These are phyloP conservation scores for Chlorella sp. DNA, from an alignment of 139 green algal genomes.

Conservation along the genomic window DNA sequence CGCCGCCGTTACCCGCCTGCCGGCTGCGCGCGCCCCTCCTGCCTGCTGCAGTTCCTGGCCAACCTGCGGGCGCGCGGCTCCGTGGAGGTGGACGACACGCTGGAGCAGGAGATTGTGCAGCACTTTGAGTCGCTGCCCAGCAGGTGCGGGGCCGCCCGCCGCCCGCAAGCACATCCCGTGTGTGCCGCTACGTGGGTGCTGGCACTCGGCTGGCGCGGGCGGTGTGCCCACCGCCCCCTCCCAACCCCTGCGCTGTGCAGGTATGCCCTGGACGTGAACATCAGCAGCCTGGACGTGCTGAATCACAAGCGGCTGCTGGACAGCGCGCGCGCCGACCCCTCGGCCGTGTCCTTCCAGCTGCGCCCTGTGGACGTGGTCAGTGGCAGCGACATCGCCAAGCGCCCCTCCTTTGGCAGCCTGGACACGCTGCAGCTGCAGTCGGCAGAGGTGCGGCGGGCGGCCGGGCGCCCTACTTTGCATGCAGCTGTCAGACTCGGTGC, in stretches of 20 bases:
- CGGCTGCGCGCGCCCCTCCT: no score
- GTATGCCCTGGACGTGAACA: slow-evolving; percentile 94
- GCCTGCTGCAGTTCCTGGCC: slow-evolving; percentile 66
- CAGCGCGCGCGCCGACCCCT: slow-evolving; percentile 80
- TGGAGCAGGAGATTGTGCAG: slow-evolving; percentile 73
- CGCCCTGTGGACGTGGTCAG: slow-evolving; percentile 82
- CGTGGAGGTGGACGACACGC: slow-evolving; percentile 70
- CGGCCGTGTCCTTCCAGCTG: slow-evolving; percentile 88
- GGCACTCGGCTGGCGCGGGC: no score
- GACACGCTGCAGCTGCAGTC: slow-evolving; percentile 38
- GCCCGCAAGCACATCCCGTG: no score
- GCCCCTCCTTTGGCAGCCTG: slow-evolving; percentile 53
- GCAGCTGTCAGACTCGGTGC: not conserved
- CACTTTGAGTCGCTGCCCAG: no score
- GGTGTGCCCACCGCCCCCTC: not conserved
- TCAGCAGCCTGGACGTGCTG: slow-evolving; percentile 89
- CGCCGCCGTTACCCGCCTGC: no score
- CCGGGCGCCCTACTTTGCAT: not conserved
- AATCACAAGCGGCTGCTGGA: slow-evolving; percentile 94
- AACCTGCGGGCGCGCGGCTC: slow-evolving; percentile 64
- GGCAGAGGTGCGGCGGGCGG: not conserved
- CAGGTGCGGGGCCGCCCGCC: no score
- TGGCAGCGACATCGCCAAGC: slow-evolving; percentile 28
- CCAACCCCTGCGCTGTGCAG: not conserved
- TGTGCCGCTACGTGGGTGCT: no score